Percentiles rank a stretch among this genome's conserved stretches.
These are phyloP conservation scores for Stellera chamaejasme DNA, from an alignment of 345 rosid species.

Conservation along the genomic window DNA sequence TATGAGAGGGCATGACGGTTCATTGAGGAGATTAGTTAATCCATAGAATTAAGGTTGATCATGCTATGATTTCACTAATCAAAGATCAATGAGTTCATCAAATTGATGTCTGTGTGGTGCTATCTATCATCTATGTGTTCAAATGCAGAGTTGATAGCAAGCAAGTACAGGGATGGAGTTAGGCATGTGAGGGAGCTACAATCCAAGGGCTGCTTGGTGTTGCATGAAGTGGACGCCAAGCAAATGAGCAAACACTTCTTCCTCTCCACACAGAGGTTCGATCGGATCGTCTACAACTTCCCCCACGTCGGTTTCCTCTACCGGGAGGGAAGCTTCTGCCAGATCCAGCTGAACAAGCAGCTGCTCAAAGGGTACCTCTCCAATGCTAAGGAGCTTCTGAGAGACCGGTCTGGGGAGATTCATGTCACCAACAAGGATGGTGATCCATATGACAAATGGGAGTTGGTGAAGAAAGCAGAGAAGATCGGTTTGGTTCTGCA, in stretches of 20 bases:
- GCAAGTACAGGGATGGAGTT: slow-evolving; percentile 21
- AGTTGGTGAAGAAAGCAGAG: slow-evolving; percentile 22
- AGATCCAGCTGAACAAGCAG: slow-evolving; percentile 32
- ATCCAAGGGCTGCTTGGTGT: slow-evolving; percentile 22
- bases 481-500: slow-evolving; percentile 16
- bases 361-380: slow-evolving; percentile 23
- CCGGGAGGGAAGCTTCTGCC: slow-evolving; percentile 22
- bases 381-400: slow-evolving; percentile 21
- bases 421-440: slow-evolving; percentile 29
- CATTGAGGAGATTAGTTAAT: not conserved
- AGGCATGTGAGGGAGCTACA: slow-evolving; percentile 21
- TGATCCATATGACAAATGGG: slow-evolving; percentile 27
- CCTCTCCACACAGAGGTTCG: slow-evolving; percentile 25
- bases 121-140: too few relatives aligned
- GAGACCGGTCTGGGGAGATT: slow-evolving; percentile 22
- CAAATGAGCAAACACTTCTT: slow-evolving; percentile 25
- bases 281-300: slow-evolving; percentile 31
- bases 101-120: too few relatives aligned
- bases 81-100: too few relatives aligned
- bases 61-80: too few relatives aligned
- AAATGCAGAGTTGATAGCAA: slow-evolving; percentile 13
- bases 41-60: not conserved
- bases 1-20: too few relatives aligned
- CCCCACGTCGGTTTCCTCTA: slow-evolving; percentile 33
- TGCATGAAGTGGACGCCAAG: slow-evolving; percentile 30